Evolutionary conservation across 257 asterid genomes (phyloP).

Genomic region (Scutellaria minor): DNA sequence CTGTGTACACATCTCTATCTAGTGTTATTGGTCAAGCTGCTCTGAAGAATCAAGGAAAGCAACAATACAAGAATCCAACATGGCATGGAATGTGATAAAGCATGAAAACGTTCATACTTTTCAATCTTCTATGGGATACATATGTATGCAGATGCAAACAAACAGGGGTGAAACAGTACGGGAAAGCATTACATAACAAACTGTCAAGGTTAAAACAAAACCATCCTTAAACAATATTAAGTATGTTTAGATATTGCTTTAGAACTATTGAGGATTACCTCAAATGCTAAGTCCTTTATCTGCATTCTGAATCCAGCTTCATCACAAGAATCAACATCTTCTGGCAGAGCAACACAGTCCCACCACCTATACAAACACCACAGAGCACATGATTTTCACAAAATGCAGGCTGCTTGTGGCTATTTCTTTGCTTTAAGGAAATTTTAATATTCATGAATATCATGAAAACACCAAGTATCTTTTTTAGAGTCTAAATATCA

Average conservation of each 20-base stretch:
- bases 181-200: background rate
- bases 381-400: slow-evolving; percentile 16
- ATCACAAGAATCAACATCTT: slow-evolving; percentile 67
- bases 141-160: background rate
- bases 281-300: slow-evolving; percentile 80
- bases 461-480: background rate
- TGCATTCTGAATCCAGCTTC: slow-evolving; percentile 74
- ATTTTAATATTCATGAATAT: background rate
- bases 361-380: slow-evolving; percentile 75
- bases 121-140: background rate
- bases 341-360: slow-evolving; percentile 90
- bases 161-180: background rate
- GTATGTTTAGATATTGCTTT: background rate
- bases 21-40: background rate
- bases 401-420: slow-evolving; percentile 12
- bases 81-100: background rate
- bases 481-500: background rate
- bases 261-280: slow-evolving; percentile 53
- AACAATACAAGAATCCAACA: background rate
- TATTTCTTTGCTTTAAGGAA: slow-evolving; percentile 1
- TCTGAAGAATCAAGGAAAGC: background rate
- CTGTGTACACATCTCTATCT: background rate
- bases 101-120: background rate
- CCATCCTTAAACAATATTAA: background rate
- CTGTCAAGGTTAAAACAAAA: slow-evolving; percentile 9